Base-by-base conservation (phyloP, 768 basidiomycete genomes). In the Obba rivulosa region DNA sequence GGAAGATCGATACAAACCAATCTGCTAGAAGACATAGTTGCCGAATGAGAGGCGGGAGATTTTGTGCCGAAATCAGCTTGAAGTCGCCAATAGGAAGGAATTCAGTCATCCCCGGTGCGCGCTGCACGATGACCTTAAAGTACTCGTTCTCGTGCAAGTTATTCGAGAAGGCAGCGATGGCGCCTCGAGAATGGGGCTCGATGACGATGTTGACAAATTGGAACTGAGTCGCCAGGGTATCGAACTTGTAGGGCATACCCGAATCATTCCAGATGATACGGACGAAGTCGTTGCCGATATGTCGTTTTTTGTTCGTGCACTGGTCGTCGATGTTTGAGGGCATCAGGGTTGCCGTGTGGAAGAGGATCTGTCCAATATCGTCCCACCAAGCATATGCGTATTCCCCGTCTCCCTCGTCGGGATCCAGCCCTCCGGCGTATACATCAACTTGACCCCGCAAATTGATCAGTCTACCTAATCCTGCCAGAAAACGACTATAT, bases 301-400 rank as follows among this genome's bases (percentile, higher is more conserved):
- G 91, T 34, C 86, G 76, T 66, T 98, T 98, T 74, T 99, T 99
- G 72, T 83, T 77, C 53, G 79, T 83, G 57, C 78, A 83, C 42
- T 79, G 75, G 1, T 80, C 80, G 64, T 92, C 90, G 46, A 82
- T 66, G 40, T 72, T 74, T 46, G 83, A 87, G 3, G 96, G 96
- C 95, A 98, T 98, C 74, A 99, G 84, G 2, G 96, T 98, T 8
- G 95, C 89, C 2, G 92, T 87, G 66, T 98, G 96, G 64, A 89
- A 99, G 46, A 97, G 76, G 52, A 96, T 81, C 62, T 98, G 94
- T 3, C 87, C 83, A 43, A 97, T 93, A 60, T 97, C 93, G 64
- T 98, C 93, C 91, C 94, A 96, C 94, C 95, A 99, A 0, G 94
- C 92, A 62, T 98, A 98, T 0, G 95, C 91, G 61, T 94, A 96